Conservation (phyloP, 371 early-diverging fungal species). For the Mucor velutinosus region DNA sequence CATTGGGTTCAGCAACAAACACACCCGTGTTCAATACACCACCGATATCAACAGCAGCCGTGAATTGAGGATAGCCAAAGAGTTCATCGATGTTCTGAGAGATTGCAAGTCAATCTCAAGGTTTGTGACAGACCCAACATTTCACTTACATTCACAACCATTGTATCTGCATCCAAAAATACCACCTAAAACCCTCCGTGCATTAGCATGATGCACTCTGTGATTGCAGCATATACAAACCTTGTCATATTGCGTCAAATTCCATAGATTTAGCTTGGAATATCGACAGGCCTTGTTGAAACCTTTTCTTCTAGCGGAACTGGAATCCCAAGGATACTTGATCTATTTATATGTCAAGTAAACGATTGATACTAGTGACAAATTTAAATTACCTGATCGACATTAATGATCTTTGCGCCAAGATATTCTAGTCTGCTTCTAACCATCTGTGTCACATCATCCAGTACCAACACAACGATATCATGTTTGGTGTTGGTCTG, state of each 20-base stretch:
- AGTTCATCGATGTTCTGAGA: conserved; percentile 33
- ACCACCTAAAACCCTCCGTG: conserved; percentile 23
- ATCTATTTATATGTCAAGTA: conserved; percentile 12
- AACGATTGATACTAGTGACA: neutral
- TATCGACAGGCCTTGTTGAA: conserved; percentile 45
- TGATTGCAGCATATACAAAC: neutral
- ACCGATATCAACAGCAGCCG: conserved; percentile 37
- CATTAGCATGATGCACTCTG: neutral
- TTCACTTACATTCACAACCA: conserved; percentile 31
- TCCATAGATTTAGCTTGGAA: conserved; percentile 41
- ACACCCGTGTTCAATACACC: conserved; percentile 42
- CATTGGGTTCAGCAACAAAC: conserved; percentile 39
- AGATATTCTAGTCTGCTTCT: conserved; percentile 24
- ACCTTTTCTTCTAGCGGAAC: conserved; percentile 27
- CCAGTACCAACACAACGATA: conserved; percentile 36
- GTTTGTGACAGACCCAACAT: neutral
- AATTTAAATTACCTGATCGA: conserved; percentile 29
- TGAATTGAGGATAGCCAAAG: conserved; percentile 35
- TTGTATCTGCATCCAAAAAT: conserved; percentile 42
- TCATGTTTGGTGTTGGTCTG: conserved; percentile 28
- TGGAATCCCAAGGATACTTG: conserved; percentile 39
- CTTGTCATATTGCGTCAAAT: conserved; percentile 37
- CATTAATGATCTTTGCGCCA: conserved; percentile 32
- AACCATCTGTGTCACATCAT: conserved; percentile 21
- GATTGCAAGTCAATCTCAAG: neutral